Evolutionary conservation across 352 stramenopile species (phyloP).

Genomic region (Phytophthora sp.): DNA sequence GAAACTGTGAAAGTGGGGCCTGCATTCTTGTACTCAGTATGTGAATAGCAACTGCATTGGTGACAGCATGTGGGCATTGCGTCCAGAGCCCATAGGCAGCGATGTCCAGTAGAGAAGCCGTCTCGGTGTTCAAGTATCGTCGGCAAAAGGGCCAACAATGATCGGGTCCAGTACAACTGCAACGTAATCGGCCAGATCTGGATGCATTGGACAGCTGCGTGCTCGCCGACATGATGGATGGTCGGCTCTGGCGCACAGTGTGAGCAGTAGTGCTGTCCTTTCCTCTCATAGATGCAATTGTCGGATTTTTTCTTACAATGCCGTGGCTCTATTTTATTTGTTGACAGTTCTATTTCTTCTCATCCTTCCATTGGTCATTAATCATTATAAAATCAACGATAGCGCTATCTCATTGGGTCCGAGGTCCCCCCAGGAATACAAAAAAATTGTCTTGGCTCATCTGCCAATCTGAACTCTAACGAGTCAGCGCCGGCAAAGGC

Average conservation of each 20-base stretch:
- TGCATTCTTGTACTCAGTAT: too few relatives aligned
- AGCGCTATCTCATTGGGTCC: background rate
- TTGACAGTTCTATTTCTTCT: slow-evolving; percentile 19
- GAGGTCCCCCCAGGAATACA: too few relatives aligned
- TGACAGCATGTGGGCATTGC: slow-evolving; percentile 16
- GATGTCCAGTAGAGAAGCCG: slow-evolving; percentile 7
- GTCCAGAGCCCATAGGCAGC: slow-evolving; percentile 14
- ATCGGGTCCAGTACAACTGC: background rate
- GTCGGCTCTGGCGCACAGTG: too few relatives aligned
- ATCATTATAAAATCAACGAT: background rate
- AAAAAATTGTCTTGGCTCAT: slow-evolving; percentile 30
- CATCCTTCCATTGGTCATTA: slow-evolving; percentile 1
- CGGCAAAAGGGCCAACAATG: slow-evolving; percentile 10
- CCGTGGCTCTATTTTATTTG: too few relatives aligned
- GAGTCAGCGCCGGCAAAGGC: slow-evolving; percentile 24
- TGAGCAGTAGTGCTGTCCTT: too few relatives aligned
- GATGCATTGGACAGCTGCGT: slow-evolving; percentile 14
- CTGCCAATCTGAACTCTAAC: slow-evolving; percentile 31
- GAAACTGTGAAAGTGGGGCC: too few relatives aligned
- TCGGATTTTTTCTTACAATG: too few relatives aligned
- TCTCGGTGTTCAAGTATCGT: slow-evolving; percentile 15
- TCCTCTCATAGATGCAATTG: too few relatives aligned
- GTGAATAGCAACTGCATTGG: slow-evolving; percentile 9
- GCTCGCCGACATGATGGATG: background rate
- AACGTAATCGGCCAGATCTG: slow-evolving; percentile 11